Percentiles rank a stretch among this genome's conserved stretches.
Evolutionary conservation across 2,329 filamentous ascomycete species (phyloP).

Genomic region (Erysiphe pulchra): DNA sequence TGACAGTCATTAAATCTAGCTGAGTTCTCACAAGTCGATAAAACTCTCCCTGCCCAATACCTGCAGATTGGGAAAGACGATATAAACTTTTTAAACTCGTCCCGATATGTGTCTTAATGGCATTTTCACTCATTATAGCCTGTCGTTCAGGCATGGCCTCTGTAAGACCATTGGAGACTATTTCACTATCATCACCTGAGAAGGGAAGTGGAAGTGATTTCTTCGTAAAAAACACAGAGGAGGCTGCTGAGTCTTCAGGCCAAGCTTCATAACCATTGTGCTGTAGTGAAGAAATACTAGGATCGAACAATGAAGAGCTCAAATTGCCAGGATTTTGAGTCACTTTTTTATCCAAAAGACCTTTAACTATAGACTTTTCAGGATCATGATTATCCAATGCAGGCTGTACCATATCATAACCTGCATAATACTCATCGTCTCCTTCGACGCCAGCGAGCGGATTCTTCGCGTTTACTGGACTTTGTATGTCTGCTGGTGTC

Average conservation of each 20-base stretch:
- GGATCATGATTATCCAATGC: constrained; percentile 61
- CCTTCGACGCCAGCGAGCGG: constrained; percentile 14
- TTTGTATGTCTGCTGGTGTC: constrained; percentile 34
- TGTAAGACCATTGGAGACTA: neutral
- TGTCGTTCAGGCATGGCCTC: neutral
- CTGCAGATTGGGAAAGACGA: constrained; percentile 33
- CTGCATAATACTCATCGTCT: constrained; percentile 50
- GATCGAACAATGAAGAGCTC: neutral
- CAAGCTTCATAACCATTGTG: neutral
- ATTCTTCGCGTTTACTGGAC: constrained; percentile 21
- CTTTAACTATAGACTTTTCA: constrained; percentile 30
- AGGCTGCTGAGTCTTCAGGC: neutral
- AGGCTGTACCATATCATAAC: constrained; percentile 55
- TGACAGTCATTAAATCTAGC: constrained; percentile 17
- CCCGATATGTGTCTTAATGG: constrained; percentile 17
- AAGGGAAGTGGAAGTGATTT: neutral
- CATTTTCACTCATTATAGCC: neutral
- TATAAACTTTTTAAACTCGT: constrained; percentile 56
- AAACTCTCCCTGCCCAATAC: constrained; percentile 22
- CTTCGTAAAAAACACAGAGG: neutral
- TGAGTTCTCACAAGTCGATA: constrained; percentile 31
- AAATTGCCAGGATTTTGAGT: constrained; percentile 11
- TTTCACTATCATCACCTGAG: neutral
- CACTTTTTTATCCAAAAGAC: constrained; percentile 19
- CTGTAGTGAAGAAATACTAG: neutral